A percentile compares a stretch with the other conserved stretches of the same genome.
Evolutionary conservation across 2,329 filamentous ascomycete species (phyloP).

Genomic region (Magnaporthiopsis poae): DNA sequence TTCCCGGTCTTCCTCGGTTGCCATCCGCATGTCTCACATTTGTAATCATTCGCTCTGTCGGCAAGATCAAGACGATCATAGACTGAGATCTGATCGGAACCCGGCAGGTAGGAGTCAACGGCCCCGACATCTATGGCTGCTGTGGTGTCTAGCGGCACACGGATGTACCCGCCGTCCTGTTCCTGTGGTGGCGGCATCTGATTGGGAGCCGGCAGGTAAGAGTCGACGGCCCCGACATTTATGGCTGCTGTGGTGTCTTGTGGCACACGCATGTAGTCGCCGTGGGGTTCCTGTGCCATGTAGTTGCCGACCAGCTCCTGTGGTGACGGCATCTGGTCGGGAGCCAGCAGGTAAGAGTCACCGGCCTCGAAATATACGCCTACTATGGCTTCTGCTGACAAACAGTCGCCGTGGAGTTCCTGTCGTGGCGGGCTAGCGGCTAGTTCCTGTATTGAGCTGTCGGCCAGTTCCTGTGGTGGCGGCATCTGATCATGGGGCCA

Average conservation of each 20-base stretch:
- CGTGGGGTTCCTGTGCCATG: too few species aligned
- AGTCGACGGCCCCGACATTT: too few species aligned
- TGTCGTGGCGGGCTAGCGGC: too few species aligned
- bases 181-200: neutral
- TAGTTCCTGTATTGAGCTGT: too few species aligned
- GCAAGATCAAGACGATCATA: neutral
- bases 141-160: neutral
- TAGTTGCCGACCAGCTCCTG: neutral
- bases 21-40: conserved; percentile 21
- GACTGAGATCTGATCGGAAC: neutral
- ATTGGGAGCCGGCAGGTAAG: too few species aligned
- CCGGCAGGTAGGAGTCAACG: too few species aligned
- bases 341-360: neutral
- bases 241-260: neutral
- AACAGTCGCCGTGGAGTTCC: too few species aligned
- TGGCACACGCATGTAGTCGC: neutral
- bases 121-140: neutral
- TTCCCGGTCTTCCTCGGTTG: conserved; percentile 19
- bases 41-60: neutral
- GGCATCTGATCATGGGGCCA: neutral
- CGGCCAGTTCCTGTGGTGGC: neutral
- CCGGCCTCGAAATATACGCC: too few species aligned
- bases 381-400: too few species aligned
- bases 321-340: neutral
- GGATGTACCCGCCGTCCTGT: neutral